Evolutionary conservation across 257 asterid genomes (phyloP).

Genomic region (Scutellaria baicalensis): DNA sequence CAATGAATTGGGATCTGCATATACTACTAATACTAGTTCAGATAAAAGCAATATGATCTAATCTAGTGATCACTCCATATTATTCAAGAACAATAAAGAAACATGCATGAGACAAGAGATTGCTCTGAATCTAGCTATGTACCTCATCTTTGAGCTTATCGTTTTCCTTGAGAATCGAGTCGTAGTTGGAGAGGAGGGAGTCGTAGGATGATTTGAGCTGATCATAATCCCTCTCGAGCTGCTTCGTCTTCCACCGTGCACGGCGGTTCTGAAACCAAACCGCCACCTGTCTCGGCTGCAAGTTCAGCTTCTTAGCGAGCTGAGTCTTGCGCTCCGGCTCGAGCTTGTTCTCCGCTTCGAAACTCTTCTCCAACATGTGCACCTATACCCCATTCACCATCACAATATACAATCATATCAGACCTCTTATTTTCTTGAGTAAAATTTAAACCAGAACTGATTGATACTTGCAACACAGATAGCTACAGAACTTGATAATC

Average conservation of each 20-base stretch:
- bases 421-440: too few relatives aligned
- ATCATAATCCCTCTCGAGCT: slow-evolving; percentile 88
- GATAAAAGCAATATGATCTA: neutral
- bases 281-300: slow-evolving; percentile 99
- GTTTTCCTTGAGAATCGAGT: slow-evolving; percentile 66
- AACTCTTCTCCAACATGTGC: slow-evolving; percentile 92
- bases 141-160: slow-evolving; percentile 93
- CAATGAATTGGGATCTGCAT: neutral
- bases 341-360: slow-evolving; percentile 92
- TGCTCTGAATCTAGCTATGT: neutral
- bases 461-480: neutral
- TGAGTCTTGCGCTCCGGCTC: slow-evolving; percentile 92
- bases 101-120: too few relatives aligned
- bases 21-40: neutral
- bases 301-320: slow-evolving; percentile 84
- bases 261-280: slow-evolving; percentile 99
- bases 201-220: slow-evolving; percentile 83
- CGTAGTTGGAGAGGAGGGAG: slow-evolving; percentile 64
- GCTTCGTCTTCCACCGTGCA: slow-evolving; percentile 97
- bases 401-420: neutral
- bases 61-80: neutral
- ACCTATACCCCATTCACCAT: slow-evolving; percentile 37
- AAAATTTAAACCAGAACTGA: too few relatives aligned
- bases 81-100: neutral
- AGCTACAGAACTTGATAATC: neutral